phyloP scores from a whole-genome alignment of 2,329 filamentous ascomycete genomes.

The Calonectria pseudoreteaudii region DNA sequence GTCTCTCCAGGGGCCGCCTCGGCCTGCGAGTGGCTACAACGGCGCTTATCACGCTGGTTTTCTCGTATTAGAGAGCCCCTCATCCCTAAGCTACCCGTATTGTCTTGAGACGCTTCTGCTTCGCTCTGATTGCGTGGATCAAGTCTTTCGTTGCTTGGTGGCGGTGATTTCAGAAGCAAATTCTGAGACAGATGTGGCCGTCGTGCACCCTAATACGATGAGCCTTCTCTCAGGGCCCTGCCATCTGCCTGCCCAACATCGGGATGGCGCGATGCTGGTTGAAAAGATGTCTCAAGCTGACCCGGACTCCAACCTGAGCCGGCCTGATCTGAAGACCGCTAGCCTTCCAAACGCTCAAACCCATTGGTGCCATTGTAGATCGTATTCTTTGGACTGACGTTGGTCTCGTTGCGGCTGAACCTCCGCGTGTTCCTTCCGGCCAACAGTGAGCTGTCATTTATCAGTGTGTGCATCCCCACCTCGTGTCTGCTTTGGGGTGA shows the following conservation, averaged over 20 bases:
- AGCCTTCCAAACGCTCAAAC: slow-evolving; percentile 34
- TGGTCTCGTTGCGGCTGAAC: slow-evolving; percentile 25
- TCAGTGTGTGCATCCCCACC: slow-evolving; percentile 21
- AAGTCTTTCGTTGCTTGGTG: slow-evolving; percentile 16
- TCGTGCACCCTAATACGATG: slow-evolving; percentile 5
- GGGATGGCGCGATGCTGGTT: slow-evolving; percentile 3
- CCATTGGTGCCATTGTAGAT: slow-evolving; percentile 23
- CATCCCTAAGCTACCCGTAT: neutral
- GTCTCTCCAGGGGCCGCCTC: slow-evolving; percentile 5
- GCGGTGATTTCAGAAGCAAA: slow-evolving; percentile 34
- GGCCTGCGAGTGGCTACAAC: slow-evolving; percentile 21
- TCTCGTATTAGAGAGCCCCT: neutral
- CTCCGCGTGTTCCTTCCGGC: slow-evolving; percentile 17
- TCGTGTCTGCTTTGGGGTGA: slow-evolving; percentile 15
- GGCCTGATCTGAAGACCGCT: slow-evolving; percentile 30
- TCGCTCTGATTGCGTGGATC: neutral
- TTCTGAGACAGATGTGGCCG: slow-evolving; percentile 35
- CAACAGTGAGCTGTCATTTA: slow-evolving; percentile 22
- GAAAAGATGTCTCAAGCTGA: slow-evolving; percentile 4
- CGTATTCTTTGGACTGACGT: slow-evolving; percentile 27
- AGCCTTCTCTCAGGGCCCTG: neutral
- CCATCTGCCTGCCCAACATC: neutral
- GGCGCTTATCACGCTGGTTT: slow-evolving; percentile 15
- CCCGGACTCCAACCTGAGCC: neutral
- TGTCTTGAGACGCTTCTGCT: neutral